A percentile compares a stretch with the other conserved stretches of the same genome.
Evolutionary conservation across 768 basidiomycete species (phyloP).

Genomic region (Mycena kentingensis): DNA sequence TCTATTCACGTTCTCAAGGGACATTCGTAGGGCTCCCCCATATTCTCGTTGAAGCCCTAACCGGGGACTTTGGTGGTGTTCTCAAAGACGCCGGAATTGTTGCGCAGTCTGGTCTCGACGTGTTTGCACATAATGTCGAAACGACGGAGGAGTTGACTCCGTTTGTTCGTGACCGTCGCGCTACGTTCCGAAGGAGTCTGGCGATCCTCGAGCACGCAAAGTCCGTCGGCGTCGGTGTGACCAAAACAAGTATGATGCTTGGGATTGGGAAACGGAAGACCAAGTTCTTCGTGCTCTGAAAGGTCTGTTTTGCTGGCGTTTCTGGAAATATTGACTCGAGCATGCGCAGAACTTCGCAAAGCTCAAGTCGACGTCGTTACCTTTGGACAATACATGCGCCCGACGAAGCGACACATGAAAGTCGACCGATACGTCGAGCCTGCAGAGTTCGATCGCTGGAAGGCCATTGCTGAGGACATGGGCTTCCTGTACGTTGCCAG

Average conservation of each 20-base stretch:
- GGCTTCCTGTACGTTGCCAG: slow-evolving; percentile 98
- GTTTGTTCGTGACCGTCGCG: slow-evolving; percentile 91
- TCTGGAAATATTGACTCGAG: too few species aligned
- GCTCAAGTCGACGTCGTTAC: slow-evolving; percentile 95
- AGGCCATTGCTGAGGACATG: slow-evolving; percentile 83
- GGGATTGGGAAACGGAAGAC: slow-evolving; percentile 90
- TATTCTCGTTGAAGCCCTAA: slow-evolving; percentile 95
- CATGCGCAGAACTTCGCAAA: slow-evolving; percentile 86
- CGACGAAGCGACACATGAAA: slow-evolving; percentile 99
- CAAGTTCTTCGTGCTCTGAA: slow-evolving; percentile 81
- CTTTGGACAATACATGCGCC: slow-evolving; percentile 99
- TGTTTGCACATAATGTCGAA: slow-evolving; percentile 97
- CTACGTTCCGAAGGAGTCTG: slow-evolving; percentile 85
- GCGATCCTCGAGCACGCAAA: slow-evolving; percentile 83
- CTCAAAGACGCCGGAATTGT: slow-evolving; percentile 76
- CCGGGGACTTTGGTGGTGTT: slow-evolving; percentile 89
- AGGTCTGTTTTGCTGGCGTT: too few species aligned
- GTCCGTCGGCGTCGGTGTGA: slow-evolving; percentile 79
- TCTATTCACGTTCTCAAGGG: slow-evolving; percentile 4
- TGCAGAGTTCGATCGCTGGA: slow-evolving; percentile 91
- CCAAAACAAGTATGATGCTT: slow-evolving; percentile 99
- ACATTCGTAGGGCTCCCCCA: slow-evolving; percentile 74
- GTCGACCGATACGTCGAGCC: slow-evolving; percentile 96
- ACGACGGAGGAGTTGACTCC: slow-evolving; percentile 95
- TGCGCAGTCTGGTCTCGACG: slow-evolving; percentile 92